Percentiles rank a stretch among this genome's conserved stretches.
Evolutionary conservation across 331 rosid genomes (phyloP).

Genomic region (Malus hybrid): DNA sequence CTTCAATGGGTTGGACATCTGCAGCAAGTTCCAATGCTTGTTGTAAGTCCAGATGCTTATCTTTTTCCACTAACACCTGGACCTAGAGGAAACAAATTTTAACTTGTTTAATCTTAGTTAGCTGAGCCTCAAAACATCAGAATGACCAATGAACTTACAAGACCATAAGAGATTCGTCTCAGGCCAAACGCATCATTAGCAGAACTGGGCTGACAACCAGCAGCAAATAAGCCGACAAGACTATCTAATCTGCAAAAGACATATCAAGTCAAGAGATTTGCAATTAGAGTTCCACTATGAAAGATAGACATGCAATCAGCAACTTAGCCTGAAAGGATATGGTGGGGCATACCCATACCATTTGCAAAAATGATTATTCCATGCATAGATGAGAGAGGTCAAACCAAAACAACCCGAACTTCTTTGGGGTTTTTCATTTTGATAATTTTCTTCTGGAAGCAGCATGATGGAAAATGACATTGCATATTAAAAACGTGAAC

Average conservation of each 20-base stretch:
- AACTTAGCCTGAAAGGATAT: not conserved
- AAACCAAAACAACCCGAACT: not conserved
- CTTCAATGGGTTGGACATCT: constrained; percentile 58
- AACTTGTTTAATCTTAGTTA: constrained; percentile 7
- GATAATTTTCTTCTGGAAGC: not conserved
- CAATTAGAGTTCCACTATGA: not conserved
- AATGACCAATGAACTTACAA: constrained; percentile 49
- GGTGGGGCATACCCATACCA: not conserved
- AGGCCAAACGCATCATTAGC: constrained; percentile 86
- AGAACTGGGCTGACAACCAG: constrained; percentile 95
- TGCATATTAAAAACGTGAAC: not conserved
- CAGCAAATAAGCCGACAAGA: constrained; percentile 83
- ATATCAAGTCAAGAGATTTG: constrained; percentile 13
- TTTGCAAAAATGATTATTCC: not conserved
- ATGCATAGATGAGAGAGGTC: not conserved
- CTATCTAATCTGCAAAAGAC: constrained; percentile 76
- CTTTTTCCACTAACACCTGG: constrained; percentile 78
- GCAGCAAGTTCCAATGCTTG: constrained; percentile 81
- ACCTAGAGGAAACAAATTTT: constrained; percentile 44
- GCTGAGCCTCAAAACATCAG: constrained; percentile 10
- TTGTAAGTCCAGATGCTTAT: constrained; percentile 62
- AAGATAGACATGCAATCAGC: not conserved
- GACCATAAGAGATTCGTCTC: constrained; percentile 90
- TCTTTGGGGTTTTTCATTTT: not conserved
- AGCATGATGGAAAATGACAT: not conserved